Evolutionary conservation across 345 rosid genomes (phyloP).

Genomic region (Hibiscus tridactylites): DNA sequence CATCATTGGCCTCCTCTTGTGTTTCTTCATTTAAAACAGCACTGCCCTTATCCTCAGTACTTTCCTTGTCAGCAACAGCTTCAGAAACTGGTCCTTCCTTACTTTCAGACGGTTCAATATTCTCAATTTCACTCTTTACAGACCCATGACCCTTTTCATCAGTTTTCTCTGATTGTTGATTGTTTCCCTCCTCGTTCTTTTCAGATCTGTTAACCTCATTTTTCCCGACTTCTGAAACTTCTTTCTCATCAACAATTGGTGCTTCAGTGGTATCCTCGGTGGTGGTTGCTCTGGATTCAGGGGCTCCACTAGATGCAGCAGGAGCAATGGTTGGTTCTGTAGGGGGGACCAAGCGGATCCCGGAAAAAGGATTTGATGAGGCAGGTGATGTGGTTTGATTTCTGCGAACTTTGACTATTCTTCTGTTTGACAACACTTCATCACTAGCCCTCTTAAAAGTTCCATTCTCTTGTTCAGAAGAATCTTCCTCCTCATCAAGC

Average conservation of each 20-base stretch:
- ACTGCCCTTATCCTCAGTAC: constrained; percentile 18
- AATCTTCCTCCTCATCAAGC: constrained; percentile 74
- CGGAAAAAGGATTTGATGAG: constrained; percentile 79
- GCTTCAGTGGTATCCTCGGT: not conserved
- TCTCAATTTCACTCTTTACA: constrained; percentile 26
- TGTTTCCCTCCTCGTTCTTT: constrained; percentile 12
- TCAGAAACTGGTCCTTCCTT: constrained; percentile 21
- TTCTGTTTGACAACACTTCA: constrained; percentile 54
- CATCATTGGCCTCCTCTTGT: constrained; percentile 29
- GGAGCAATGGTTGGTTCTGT: not conserved
- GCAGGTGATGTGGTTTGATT: constrained; percentile 34
- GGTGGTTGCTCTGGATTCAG: not conserved
- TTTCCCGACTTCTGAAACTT: constrained; percentile 21
- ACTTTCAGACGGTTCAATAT: constrained; percentile 17
- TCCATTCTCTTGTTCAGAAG: constrained; percentile 50
- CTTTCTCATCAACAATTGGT: constrained; percentile 10
- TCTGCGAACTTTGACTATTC: constrained; percentile 37
- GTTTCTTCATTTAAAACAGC: constrained; percentile 28
- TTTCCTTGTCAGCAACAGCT: constrained; percentile 21
- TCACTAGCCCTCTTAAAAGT: constrained; percentile 92
- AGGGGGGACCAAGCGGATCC: constrained; percentile 44
- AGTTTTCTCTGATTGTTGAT: constrained; percentile 18
- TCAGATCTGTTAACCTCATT: constrained; percentile 8
- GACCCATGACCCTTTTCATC: constrained; percentile 20
- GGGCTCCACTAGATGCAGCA: not conserved